Evolutionary conservation across 257 asterid genomes (phyloP).

Genomic region (Prunella vulgaris): DNA sequence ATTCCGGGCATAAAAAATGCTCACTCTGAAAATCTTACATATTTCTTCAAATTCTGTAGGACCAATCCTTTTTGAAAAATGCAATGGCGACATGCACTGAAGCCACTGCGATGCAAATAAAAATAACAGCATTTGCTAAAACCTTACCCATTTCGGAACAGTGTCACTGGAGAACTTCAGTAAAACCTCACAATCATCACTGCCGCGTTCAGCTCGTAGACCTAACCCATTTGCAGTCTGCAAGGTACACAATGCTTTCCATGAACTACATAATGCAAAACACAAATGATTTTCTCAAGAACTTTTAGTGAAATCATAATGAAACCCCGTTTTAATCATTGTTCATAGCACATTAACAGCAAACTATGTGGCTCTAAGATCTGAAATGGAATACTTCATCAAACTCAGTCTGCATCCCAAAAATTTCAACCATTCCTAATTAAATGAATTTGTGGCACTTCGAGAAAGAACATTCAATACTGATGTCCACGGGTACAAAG

Average conservation of each 20-base stretch:
- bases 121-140: not conserved
- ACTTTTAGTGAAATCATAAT: not conserved
- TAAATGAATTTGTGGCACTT: not conserved
- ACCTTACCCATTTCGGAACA: conserved; percentile 83
- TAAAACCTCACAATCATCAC: conserved; percentile 62
- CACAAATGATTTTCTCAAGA: not conserved
- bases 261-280: not conserved
- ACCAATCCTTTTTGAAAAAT: not conserved
- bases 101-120: not conserved
- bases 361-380: conserved; percentile 1
- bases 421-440: not conserved
- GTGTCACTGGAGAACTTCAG: conserved; percentile 74
- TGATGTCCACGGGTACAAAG: not conserved
- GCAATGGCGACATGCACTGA: conserved; percentile 4
- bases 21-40: not conserved
- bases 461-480: not conserved
- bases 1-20: not conserved
- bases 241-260: conserved; percentile 20
- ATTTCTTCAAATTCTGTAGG: not conserved
- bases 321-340: not conserved
- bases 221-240: conserved; percentile 98
- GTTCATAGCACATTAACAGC: not conserved
- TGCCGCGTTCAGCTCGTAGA: conserved; percentile 63
- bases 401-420: not conserved
- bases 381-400: not conserved